A percentile compares a stretch with the other conserved stretches of the same genome.
phyloP scores from a whole-genome alignment of 108 stramenopile genomes.

The Discostella stelligeroides region DNA sequence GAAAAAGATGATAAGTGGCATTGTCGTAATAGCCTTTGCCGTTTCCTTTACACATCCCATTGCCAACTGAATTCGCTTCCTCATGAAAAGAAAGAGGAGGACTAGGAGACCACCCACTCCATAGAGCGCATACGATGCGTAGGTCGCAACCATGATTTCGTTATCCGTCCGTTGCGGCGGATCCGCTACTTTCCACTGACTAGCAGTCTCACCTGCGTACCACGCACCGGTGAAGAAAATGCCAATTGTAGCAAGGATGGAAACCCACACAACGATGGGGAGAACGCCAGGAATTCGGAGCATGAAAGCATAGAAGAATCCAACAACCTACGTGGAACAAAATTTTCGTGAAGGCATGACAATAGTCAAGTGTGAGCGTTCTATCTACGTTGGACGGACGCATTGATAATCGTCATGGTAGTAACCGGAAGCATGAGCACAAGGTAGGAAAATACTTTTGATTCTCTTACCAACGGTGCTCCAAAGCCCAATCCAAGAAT shows the following conservation, averaged over 20 bases:
- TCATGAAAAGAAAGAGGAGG: slow-evolving; percentile 75
- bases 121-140: slow-evolving; percentile 61
- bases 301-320: slow-evolving; percentile 72
- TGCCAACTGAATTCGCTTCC: slow-evolving; percentile 87
- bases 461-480: slow-evolving; percentile 44
- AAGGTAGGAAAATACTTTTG: no score
- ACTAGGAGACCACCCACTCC: slow-evolving; percentile 59
- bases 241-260: slow-evolving; percentile 65
- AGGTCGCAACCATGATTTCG: slow-evolving; percentile 55
- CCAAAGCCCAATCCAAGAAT: slow-evolving; percentile 89
- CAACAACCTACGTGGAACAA: slow-evolving; percentile 33
- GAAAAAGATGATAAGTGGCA: slow-evolving; percentile 80
- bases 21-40: slow-evolving; percentile 71
- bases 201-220: slow-evolving; percentile 50
- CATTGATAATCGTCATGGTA: neutral
- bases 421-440: neutral
- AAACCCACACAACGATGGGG: slow-evolving; percentile 77
- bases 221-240: slow-evolving; percentile 68
- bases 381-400: no score
- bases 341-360: neutral
- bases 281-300: slow-evolving; percentile 87
- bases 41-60: slow-evolving; percentile 87
- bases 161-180: slow-evolving; percentile 42
- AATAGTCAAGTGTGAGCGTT: no score
- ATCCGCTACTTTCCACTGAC: slow-evolving; percentile 57